A percentile compares a stretch with the other conserved stretches of the same genome.
Conservation (phyloP, 441 rosid species). For the Arabidopsis hybrid region DNA sequence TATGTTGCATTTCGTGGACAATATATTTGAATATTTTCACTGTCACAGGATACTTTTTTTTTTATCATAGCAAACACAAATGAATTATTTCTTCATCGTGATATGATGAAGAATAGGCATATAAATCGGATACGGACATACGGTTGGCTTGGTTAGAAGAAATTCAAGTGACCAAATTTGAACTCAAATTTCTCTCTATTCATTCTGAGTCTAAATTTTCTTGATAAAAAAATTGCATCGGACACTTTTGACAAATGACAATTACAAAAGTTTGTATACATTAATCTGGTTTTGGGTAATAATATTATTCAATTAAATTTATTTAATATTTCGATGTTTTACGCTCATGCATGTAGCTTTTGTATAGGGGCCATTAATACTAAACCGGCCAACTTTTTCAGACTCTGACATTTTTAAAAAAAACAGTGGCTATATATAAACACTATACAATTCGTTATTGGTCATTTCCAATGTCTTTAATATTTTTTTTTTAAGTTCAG, state of each 20-base stretch:
- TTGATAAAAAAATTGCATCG: background rate
- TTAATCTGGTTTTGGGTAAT: background rate
- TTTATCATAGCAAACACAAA: background rate
- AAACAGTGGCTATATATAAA: background rate
- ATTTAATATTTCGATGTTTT: background rate
- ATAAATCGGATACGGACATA: background rate
- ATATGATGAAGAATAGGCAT: background rate
- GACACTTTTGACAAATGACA: background rate
- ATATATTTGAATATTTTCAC: too few species aligned
- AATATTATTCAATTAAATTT: background rate
- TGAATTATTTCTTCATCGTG: background rate
- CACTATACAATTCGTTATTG: conserved; percentile 5
- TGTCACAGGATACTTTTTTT: background rate
- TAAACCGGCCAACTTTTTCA: background rate
- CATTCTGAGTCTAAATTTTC: background rate
- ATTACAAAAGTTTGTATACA: background rate
- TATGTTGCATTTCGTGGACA: too few species aligned
- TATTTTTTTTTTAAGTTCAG: background rate
- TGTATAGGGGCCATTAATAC: background rate
- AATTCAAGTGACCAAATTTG: background rate
- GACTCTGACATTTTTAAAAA: background rate
- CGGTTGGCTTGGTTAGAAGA: background rate
- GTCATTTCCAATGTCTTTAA: conserved; percentile 8
- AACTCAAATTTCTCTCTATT: background rate
- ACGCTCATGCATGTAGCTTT: background rate